Evolutionary conservation across 2,329 filamentous ascomycete species (phyloP), one percentile per base, ranked within the genome.

Genomic region (Rutstroemia sp.): DNA sequence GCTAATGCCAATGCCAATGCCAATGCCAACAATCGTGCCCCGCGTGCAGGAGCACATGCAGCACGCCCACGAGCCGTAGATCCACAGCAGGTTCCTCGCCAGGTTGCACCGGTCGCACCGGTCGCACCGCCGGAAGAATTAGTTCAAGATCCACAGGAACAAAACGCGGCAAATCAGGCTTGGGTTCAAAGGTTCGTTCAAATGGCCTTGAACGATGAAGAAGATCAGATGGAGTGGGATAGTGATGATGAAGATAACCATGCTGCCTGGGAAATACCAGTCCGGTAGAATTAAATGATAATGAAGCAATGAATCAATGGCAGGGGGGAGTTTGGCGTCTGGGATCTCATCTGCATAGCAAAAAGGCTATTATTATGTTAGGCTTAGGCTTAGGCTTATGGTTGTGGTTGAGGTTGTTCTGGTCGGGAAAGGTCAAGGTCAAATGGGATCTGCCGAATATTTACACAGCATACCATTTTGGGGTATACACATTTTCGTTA

Each of bases 161-260:
- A 60, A 44, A 59, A 60, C 38, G 65, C 57, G 30, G 63, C 60
- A 40, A 61, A 67, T 45, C 63, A 64, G 51, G 63, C 63, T 19
- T 70, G 68, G 68, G 62, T 70, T 1, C 66, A 67, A 49, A 64
- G 63, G 59, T 70, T 70, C 57, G 67, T 70, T 5, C 65, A 66
- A 54, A 66, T 70, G 67, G 68, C 68, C 1, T 50, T 69, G 48
- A 66, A 67, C 51, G 68, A 70, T 34, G 65, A 69, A 57, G 68
- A 69, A 39, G 68, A 70, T 61, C 58, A 63, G 38, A 38, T 70
- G 5, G 64, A 66, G 12, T 63, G 48, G 69, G 73, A 66, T 68
- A 73, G 63, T 58, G 47, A 76, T 74, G 57, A 79, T 71, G 56
- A 79, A 70, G 58, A 78, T 67, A 68, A 78, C 67, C 61, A 73